Evolutionary conservation across 495 filamentous ascomycete species (phyloP), one percentile per base, ranked within the genome.

Genomic region (Pseudomonodictys pantanalensis): DNA sequence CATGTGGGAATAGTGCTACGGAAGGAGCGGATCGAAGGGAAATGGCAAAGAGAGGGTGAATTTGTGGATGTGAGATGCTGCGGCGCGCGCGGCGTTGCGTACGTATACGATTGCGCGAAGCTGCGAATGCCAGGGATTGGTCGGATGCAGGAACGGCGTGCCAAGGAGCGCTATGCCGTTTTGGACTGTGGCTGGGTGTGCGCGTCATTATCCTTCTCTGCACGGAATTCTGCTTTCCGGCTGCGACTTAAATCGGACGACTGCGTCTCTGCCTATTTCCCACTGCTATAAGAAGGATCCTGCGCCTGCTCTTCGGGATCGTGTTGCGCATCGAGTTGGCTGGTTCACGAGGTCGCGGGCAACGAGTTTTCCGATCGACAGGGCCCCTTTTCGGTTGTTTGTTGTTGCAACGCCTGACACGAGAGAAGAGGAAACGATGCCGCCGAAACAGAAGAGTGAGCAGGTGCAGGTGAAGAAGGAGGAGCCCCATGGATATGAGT

Each of bases 401-500:
- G 10, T 9, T 28, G 10, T 30, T 26, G 47, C 20, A 18, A 50
- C 32, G 9, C 28, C 10, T 46, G 17, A 22, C 20, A 11, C 43
- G 5, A 6, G 18, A 28, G 20, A 17, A 3, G 6, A 9, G 26
- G 18, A 22, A 17, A 59, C 7, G 18, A 67, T 67, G 64, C 35
- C 64, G 29, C 59, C 64, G 30, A 67, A 67, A 56, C 58, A 48
- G 38, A 67, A 63, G 56, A 30, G 26, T 42, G 29, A 33, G 15
- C 41, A 42, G 12, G 60, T 38, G 0, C 39, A 20, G n/a, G n/a
- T n/a, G n/a, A n/a, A n/a, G n/a, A n/a, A n/a, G 5, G 54, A 65
- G 28, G 52, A 49, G 32, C 48, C 52, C 15, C 75, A 80, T 59
- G 80, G 84, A 57, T 95, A 95, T 74, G 89, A 93, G 64, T 95